Percentiles rank a stretch among this genome's conserved stretches.
Evolutionary conservation across 208 protist species (phyloP).

Genomic region (Wallacemonas sp.): DNA sequence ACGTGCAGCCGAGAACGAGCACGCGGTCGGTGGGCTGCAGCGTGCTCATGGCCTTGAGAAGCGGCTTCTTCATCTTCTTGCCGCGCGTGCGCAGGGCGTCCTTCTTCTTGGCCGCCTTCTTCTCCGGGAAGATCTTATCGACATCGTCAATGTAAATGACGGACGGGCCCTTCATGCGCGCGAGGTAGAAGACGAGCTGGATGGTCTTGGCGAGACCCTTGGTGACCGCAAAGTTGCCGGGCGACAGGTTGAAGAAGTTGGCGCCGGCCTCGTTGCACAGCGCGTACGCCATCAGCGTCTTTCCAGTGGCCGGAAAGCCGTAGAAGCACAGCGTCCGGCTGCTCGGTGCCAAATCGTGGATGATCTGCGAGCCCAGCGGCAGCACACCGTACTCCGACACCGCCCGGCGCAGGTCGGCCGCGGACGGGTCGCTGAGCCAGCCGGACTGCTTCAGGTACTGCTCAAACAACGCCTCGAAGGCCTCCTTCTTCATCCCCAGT

Average conservation of each 20-base stretch:
- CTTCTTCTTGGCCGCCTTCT: constrained; percentile 62
- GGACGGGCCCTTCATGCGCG: constrained; percentile 84
- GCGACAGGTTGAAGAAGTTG: constrained; percentile 93
- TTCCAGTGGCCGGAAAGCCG: constrained; percentile 86
- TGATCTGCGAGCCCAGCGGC: constrained; percentile 88
- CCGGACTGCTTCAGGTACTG: constrained; percentile 58
- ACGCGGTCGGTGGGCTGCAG: constrained; percentile 90
- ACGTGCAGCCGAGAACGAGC: constrained; percentile 79
- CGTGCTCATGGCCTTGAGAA: constrained; percentile 75
- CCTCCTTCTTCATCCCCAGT: constrained; percentile 80
- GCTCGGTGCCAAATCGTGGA: constrained; percentile 86
- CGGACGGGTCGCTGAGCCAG: constrained; percentile 76
- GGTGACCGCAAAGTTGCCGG: constrained; percentile 70
- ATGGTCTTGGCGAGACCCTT: constrained; percentile 82
- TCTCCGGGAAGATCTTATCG: constrained; percentile 86
- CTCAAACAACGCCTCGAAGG: constrained; percentile 75
- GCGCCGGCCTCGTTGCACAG: constrained; percentile 87
- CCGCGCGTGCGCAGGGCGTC: constrained; percentile 65
- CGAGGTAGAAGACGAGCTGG: constrained; percentile 91
- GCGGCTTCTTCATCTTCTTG: constrained; percentile 92
- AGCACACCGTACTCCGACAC: constrained; percentile 85
- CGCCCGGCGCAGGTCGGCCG: constrained; percentile 75
- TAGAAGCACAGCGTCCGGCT: constrained; percentile 80
- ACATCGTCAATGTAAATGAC: constrained; percentile 94
- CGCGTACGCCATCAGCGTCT: constrained; percentile 88